These are phyloP conservation scores for Scutellaria minor DNA, from an alignment of 257 asterid genomes.

Conservation along the genomic window DNA sequence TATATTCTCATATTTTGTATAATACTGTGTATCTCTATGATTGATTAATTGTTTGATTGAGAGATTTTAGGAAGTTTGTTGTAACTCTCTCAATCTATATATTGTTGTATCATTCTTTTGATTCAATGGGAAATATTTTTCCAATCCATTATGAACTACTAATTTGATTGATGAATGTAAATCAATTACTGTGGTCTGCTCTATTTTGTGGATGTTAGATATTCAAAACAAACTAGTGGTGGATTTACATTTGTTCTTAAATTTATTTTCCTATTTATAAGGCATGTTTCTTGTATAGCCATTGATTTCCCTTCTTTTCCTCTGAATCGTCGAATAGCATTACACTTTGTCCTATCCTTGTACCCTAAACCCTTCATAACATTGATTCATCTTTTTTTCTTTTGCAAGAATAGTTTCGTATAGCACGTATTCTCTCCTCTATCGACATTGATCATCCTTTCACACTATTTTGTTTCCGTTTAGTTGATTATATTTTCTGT, in stretches of 20 bases:
- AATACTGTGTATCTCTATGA: no score
- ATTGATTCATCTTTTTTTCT: slow-evolving; percentile 24
- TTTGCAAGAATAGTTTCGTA: not conserved
- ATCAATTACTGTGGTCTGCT: not conserved
- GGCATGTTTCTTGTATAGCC: slow-evolving; percentile 18
- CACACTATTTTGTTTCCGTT: not conserved
- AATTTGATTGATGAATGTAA: not conserved
- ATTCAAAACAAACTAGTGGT: slow-evolving; percentile 12
- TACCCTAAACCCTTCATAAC: slow-evolving; percentile 20
- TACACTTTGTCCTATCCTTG: not conserved
- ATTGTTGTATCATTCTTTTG: no score
- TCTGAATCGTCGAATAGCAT: not conserved
- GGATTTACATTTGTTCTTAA: no score
- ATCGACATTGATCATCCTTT: not conserved
- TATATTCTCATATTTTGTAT: no score
- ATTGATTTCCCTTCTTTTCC: slow-evolving; percentile 10
- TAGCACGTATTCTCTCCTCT: not conserved
- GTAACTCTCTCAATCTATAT: no score
- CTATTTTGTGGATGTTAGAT: not conserved
- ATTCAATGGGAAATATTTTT: no score
- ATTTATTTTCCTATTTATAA: not conserved
- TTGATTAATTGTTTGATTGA: no score
- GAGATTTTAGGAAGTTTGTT: no score
- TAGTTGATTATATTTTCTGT: not conserved
- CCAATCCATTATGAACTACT: not conserved